Evolutionary conservation across 75 land plant genomes (phyloP).

Genomic region (Pinus taeda): DNA sequence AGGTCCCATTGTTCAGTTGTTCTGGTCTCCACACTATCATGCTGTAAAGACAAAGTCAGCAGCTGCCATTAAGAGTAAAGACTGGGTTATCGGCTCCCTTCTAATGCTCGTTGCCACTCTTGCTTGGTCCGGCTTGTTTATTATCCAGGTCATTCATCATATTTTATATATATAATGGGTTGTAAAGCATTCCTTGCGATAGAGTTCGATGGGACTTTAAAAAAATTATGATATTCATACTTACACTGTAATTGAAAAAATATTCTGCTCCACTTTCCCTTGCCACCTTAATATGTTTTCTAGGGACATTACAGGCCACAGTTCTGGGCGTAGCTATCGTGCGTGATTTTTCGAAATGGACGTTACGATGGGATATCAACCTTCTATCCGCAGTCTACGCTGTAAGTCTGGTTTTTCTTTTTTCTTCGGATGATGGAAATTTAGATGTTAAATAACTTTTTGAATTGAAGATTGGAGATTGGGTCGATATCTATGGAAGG

Average conservation of each 20-base stretch:
- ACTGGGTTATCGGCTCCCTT: constrained; percentile 28
- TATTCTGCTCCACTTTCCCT: constrained; percentile 45
- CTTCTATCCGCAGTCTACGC: constrained; percentile 59
- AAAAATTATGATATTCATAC: too few species aligned
- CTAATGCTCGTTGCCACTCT: constrained; percentile 13
- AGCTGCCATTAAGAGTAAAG: not conserved
- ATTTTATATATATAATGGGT: not conserved
- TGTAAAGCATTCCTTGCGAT: too few species aligned
- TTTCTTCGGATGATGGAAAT: constrained; percentile 12
- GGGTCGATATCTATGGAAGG: constrained; percentile 47
- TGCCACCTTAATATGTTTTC: constrained; percentile 39
- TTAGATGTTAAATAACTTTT: too few species aligned
- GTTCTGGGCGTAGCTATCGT: constrained; percentile 48
- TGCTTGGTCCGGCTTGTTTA: constrained; percentile 26
- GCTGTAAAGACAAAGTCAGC: too few species aligned
- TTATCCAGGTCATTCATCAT: constrained; percentile 22
- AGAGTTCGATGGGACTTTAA: too few species aligned
- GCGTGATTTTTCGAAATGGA: constrained; percentile 31
- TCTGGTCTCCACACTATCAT: constrained; percentile 17
- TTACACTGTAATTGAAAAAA: too few species aligned
- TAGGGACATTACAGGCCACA: constrained; percentile 52
- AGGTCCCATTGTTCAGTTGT: constrained; percentile 31
- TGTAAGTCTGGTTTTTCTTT: constrained; percentile 7
- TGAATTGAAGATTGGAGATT: too few species aligned
- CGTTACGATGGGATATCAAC: constrained; percentile 56